phyloP scores from a whole-genome alignment of 192 early-diverging fungal species.

The Backusella australiensis region DNA sequence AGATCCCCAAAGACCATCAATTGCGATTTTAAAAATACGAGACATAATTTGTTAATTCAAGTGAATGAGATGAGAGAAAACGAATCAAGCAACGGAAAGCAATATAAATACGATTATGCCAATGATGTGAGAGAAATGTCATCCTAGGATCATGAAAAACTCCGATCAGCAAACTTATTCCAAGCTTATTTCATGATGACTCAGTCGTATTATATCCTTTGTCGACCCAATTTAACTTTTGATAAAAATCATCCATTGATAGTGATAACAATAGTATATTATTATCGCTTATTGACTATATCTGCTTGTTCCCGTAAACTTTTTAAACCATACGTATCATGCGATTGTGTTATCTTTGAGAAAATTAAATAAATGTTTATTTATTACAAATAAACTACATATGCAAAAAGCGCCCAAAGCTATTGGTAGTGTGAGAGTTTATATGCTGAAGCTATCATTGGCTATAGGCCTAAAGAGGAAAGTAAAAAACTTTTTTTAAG shows the following conservation, averaged over 20 bases:
- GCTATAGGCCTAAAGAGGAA: not conserved
- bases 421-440: not conserved
- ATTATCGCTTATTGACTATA: too few relatives aligned
- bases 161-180: not conserved
- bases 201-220: not conserved
- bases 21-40: constrained; percentile 61
- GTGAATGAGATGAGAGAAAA: not conserved
- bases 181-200: not conserved
- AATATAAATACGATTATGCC: not conserved
- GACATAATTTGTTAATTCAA: constrained; percentile 22
- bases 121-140: constrained; percentile 2
- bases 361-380: not conserved
- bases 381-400: not conserved
- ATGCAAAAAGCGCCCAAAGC: not conserved
- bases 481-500: not conserved
- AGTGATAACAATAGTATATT: too few relatives aligned
- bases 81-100: not conserved
- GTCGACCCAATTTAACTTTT: too few relatives aligned
- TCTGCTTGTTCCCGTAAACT: too few relatives aligned
- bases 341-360: not conserved
- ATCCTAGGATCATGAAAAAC: not conserved
- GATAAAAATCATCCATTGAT: too few relatives aligned
- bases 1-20: constrained; percentile 80
- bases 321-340: not conserved
- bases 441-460: not conserved